phyloP scores from a whole-genome alignment of 768 basidiomycete genomes.

The Termitomyces sp. region DNA sequence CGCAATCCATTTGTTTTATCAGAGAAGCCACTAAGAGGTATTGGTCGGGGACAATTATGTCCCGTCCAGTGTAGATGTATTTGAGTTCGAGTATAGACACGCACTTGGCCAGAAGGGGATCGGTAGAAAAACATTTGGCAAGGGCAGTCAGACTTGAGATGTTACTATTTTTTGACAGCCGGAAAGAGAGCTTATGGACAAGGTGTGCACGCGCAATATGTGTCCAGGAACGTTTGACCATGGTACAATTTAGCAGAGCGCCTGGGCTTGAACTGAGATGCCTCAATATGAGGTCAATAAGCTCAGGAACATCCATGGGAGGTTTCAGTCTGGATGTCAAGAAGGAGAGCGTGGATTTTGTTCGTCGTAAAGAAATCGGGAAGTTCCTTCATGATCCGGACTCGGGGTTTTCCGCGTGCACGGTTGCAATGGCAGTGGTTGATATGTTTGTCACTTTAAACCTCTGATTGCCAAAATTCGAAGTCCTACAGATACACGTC shows the following conservation, averaged over 20 bases:
- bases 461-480: too few relatives aligned
- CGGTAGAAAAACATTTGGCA: not conserved
- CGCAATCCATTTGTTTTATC: not conserved
- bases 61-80: not conserved
- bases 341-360: too few relatives aligned
- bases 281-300: not conserved
- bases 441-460: too few relatives aligned
- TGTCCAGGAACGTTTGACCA: not conserved
- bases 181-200: not conserved
- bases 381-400: too few relatives aligned
- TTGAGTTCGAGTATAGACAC: not conserved
- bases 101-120: not conserved
- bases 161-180: not conserved
- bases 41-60: not conserved
- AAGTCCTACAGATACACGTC: too few relatives aligned
- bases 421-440: too few relatives aligned
- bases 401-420: too few relatives aligned
- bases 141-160: not conserved
- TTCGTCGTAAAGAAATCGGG: too few relatives aligned
- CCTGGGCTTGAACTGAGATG: not conserved
- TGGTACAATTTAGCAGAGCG: not conserved
- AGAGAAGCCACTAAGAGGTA: not conserved
- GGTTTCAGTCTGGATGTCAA: not conserved
- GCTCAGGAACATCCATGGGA: not conserved
- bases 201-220: not conserved